Conservation (phyloP, 1,284 basidiomycete species). For the Ustilago loliicola region DNA sequence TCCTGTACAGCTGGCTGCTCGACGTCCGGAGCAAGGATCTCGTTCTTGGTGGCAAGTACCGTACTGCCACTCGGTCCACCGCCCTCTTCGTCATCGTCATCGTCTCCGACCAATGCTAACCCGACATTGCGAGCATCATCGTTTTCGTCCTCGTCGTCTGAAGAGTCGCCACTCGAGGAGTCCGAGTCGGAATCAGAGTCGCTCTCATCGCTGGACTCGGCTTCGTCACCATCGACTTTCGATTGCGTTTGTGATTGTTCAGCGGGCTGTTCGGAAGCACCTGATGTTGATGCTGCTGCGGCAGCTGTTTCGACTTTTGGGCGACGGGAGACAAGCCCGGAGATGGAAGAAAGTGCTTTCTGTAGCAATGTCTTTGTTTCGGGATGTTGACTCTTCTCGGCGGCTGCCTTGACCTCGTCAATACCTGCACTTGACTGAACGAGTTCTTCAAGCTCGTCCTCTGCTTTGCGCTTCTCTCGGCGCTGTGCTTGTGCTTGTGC, state of each 20-base stretch:
- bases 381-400: conserved; percentile 43
- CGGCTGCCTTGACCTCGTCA: conserved; percentile 36
- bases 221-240: conserved; percentile 11
- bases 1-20: conserved; percentile 42
- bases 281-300: conserved; percentile 6
- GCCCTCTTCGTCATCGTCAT: conserved; percentile 52
- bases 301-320: conserved; percentile 17
- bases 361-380: conserved; percentile 43
- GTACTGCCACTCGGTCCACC: conserved; percentile 18
- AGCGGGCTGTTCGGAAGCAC: neutral
- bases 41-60: conserved; percentile 62
- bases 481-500: conserved; percentile 13
- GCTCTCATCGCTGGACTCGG: conserved; percentile 15
- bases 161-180: conserved; percentile 35
- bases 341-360: conserved; percentile 40
- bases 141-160: conserved; percentile 33
- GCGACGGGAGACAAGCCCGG: conserved; percentile 37
- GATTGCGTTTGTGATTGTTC: neutral
- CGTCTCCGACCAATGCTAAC: conserved; percentile 18
- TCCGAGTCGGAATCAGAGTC: conserved; percentile 26
- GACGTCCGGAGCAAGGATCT: conserved; percentile 52
- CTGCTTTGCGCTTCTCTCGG: conserved; percentile 41
- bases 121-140: conserved; percentile 9
- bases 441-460: conserved; percentile 38
- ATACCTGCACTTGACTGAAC: conserved; percentile 25